Percentiles rank a stretch among this genome's conserved stretches.
These are phyloP conservation scores for Elongisporangium undulatum DNA, from an alignment of 352 stramenopile genomes.

Conservation along the genomic window DNA sequence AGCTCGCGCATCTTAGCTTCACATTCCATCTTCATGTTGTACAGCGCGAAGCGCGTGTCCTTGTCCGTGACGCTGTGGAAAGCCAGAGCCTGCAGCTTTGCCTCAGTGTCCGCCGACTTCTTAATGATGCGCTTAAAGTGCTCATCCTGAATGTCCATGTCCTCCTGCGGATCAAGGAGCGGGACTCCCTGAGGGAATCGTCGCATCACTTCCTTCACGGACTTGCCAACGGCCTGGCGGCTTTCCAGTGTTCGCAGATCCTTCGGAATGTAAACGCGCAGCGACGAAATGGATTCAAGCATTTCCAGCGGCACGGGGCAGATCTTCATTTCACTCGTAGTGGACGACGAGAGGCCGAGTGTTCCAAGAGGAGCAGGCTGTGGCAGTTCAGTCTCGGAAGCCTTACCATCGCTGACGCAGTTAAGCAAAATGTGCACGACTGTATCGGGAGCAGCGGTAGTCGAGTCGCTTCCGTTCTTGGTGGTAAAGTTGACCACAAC, in stretches of 20 bases:
- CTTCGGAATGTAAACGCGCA: slow-evolving; percentile 85
- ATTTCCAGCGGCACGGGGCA: slow-evolving; percentile 77
- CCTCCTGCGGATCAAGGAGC: slow-evolving; percentile 91
- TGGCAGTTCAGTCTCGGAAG: slow-evolving; percentile 35
- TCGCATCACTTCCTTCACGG: slow-evolving; percentile 69
- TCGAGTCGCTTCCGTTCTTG: slow-evolving; percentile 67
- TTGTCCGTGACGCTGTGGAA: slow-evolving; percentile 79
- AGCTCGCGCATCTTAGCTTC: slow-evolving; percentile 91
- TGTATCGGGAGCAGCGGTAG: slow-evolving; percentile 53
- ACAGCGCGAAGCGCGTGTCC: slow-evolving; percentile 76
- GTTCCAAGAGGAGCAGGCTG: slow-evolving; percentile 49
- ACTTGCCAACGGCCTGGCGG: slow-evolving; percentile 74
- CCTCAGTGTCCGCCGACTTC: slow-evolving; percentile 69
- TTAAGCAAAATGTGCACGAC: slow-evolving; percentile 81
- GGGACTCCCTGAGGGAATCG: slow-evolving; percentile 83
- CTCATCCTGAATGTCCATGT: slow-evolving; percentile 92
- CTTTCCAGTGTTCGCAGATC: slow-evolving; percentile 70
- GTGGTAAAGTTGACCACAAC: slow-evolving; percentile 86
- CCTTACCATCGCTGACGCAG: slow-evolving; percentile 33
- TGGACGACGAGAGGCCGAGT: slow-evolving; percentile 46
- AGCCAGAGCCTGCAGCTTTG: slow-evolving; percentile 55
- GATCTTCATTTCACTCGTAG: slow-evolving; percentile 79
- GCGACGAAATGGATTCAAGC: slow-evolving; percentile 69
- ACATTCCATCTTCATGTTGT: slow-evolving; percentile 91
- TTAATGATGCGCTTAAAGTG: slow-evolving; percentile 89